phyloP scores from a whole-genome alignment of 495 filamentous ascomycete genomes.

The Aspergillus ellipticus region DNA sequence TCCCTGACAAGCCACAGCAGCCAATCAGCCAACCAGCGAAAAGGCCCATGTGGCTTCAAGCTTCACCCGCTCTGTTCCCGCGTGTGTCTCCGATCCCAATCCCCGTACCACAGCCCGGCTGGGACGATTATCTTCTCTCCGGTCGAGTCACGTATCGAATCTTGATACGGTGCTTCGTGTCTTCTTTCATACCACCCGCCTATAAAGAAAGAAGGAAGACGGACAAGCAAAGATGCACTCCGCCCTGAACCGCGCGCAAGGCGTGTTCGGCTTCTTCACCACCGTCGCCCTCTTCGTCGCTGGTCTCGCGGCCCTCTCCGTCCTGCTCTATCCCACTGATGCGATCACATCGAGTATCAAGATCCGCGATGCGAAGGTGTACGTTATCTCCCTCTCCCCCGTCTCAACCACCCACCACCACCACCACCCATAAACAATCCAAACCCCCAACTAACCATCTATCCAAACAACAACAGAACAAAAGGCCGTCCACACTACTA shows the following conservation, averaged over 20 bases:
- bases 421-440: background rate
- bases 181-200: background rate
- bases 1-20: background rate
- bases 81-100: too few species aligned
- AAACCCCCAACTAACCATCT: background rate
- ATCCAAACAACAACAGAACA: conserved; percentile 46
- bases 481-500: conserved; percentile 93
- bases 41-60: conserved; percentile 39
- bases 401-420: background rate
- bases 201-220: background rate
- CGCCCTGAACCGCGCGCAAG: conserved; percentile 75
- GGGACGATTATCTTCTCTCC: too few species aligned
- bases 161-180: too few species aligned
- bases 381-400: conserved; percentile 30
- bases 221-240: conserved; percentile 61
- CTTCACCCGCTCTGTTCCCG: too few species aligned
- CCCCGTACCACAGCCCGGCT: too few species aligned
- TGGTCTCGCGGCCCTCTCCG: conserved; percentile 71
- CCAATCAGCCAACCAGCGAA: conserved; percentile 20
- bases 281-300: conserved; percentile 83
- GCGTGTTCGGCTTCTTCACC: conserved; percentile 97
- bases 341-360: conserved; percentile 60
- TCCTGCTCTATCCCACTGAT: conserved; percentile 64
- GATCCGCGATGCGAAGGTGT: conserved; percentile 84
- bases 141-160: too few species aligned